Conservation (phyloP, 345 rosid genomes). For the Draba incana region DNA sequence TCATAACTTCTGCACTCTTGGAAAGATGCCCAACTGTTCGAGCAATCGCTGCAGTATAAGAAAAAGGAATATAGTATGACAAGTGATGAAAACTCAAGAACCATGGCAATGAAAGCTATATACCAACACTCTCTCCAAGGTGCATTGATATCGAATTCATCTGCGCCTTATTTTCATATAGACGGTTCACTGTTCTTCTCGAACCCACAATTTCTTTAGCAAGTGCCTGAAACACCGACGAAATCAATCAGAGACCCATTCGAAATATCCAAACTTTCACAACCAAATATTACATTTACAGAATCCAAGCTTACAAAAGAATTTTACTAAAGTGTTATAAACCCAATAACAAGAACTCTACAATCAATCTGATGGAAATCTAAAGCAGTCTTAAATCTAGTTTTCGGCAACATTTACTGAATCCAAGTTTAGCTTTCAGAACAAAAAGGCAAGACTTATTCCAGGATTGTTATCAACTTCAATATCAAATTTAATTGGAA, state of each 20-base stretch:
- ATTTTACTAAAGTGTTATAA: neutral
- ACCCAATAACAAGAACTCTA: neutral
- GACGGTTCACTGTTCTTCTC: slow-evolving; percentile 78
- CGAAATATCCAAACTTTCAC: neutral
- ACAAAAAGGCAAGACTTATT: neutral
- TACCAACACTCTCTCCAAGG: slow-evolving; percentile 96
- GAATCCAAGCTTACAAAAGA: neutral
- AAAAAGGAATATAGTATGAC: neutral
- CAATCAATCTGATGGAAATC: neutral
- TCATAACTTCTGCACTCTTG: slow-evolving; percentile 96
- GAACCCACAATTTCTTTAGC: slow-evolving; percentile 83
- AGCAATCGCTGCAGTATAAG: slow-evolving; percentile 70
- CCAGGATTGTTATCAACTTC: neutral
- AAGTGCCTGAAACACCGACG: slow-evolving; percentile 56
- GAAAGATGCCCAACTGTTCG: slow-evolving; percentile 89
- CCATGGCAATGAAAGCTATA: slow-evolving; percentile 18
- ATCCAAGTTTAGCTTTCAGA: too few species aligned
- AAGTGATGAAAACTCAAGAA: neutral
- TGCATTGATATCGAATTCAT: slow-evolving; percentile 96
- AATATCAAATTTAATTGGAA: too few species aligned
- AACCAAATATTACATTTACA: neutral
- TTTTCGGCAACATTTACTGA: too few species aligned
- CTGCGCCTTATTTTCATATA: slow-evolving; percentile 90
- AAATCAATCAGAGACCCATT: slow-evolving; percentile 13
- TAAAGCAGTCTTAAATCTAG: too few species aligned